Evolutionary conservation across 2,329 filamentous ascomycete genomes (phyloP), one percentile per base, ranked within the genome.

Genomic region (Fusarium floridanum): DNA sequence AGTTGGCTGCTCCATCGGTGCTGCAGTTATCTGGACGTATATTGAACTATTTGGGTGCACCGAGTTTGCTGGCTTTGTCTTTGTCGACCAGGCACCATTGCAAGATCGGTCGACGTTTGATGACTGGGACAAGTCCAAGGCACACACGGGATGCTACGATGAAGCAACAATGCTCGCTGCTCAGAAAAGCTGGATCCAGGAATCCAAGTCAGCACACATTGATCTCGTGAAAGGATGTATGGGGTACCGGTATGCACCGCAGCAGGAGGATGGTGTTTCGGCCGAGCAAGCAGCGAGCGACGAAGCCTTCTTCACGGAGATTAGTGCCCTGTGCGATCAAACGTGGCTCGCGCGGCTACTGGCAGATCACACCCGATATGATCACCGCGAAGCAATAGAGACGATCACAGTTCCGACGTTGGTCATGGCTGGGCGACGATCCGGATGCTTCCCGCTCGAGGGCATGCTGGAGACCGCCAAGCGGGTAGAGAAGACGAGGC

Each of bases 11-110:
- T 79, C 77, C 14, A 79, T 79, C 34, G 77, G 77, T 14, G 77
- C 77, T 27, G 77, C 77, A 17, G 77, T 79, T 36, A 63, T 79
- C n/a, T 79, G 77, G 77, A 78, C 77, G 8, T 78, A 79, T 8
- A 32, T 77, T 20, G 77, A 79, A 36, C 55, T 79, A 16, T 79
- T 79, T 64, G 75, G 75, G 6, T 76, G 76, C 17, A 56, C 55
- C 14, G 76, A 78, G n/a, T 79, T 79, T 68, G 48, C 71, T 8
- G 77, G 77, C 1, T 62, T 79, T 55, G 77, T 78, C n/a, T 79
- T 79, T 34, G 77, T 79, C 36, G 77, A 79, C 27, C 77, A 79
- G 62, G 77, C 77, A 22, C 77, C 77, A 16, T 64, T 79, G 17
- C 77, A 79, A 62, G 77, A 79, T 43, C 73, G 75, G 22, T 79